Base-by-base conservation (phyloP, 1,284 basidiomycete genomes). In the Papiliotrema nemorosa region DNA sequence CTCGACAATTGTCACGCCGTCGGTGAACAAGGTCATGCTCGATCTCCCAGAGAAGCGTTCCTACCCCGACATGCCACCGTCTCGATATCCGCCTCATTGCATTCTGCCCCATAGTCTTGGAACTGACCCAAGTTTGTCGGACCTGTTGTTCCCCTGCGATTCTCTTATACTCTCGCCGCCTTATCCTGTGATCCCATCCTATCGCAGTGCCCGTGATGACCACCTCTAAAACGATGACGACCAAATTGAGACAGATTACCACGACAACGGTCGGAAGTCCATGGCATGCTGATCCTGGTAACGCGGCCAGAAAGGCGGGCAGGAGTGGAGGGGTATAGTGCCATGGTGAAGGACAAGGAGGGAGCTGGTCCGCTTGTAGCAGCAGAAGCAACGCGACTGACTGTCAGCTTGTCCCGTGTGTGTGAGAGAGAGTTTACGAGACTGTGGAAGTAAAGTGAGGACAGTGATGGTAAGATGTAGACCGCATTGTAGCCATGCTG, bases 331-430 rank as follows among this genome's bases (percentile, higher is more conserved):
- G 37, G 5, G 5, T 31, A 27, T 48, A 48, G 27, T 21, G n/a
- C 46, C 38, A 48, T 26, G 25, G 22, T 5, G 46, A 48, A 16
- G 46, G 14, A 24, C 46, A 48, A 31, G 22, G 36, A 14, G 46
- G 46, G 10, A 41, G 22, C 31, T 48, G 46, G 10, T 48, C 26
- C 3, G 37, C 14, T 20, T 13, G 22, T 4, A 29, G 5, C 2
- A 48, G 20, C 5, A 48, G 38, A n/a, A 12, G 13, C 6, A 48
- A 20, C 3, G 46, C 34, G 9, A 48, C 46, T 48, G 46, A 25
- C 20, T 18, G 18, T 40, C 24, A 40, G 36, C 26, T 5, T 29
- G 10, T 10, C 25, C 9, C 25, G 21, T 20, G 3, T 13, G 26
- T 18, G 5, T 5, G 36, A n/a, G 13, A 27, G 12, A 29, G 12